These are phyloP conservation scores for Macadamia tetraphylla DNA, from an alignment of 164 flowering plant genomes.

Conservation along the genomic window DNA sequence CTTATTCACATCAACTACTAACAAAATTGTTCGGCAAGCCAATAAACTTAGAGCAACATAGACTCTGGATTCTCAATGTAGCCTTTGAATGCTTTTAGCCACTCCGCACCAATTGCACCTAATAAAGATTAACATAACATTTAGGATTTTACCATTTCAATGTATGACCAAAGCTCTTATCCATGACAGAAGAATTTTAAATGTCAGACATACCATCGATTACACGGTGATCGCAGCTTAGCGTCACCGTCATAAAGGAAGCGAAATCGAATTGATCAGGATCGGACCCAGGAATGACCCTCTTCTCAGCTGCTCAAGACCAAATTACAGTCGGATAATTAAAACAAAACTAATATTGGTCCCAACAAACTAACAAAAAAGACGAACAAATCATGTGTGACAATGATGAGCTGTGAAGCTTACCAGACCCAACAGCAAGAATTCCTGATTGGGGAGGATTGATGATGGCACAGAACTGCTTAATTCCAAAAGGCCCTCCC, in stretches of 20 bases:
- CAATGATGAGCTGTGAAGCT: slow-evolving; percentile 2
- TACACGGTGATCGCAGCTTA: slow-evolving; percentile 98
- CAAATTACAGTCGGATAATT: not conserved
- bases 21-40: slow-evolving; percentile 7
- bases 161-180: not conserved
- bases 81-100: slow-evolving; percentile 88
- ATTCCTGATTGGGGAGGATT: slow-evolving; percentile 95
- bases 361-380: not conserved
- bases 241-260: slow-evolving; percentile 88
- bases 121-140: slow-evolving; percentile 9
- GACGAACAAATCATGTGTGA: not conserved
- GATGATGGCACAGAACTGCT: slow-evolving; percentile 88
- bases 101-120: slow-evolving; percentile 97
- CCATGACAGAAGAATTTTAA: not conserved
- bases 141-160: not conserved
- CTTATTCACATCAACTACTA: slow-evolving; percentile 8
- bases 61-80: slow-evolving; percentile 86
- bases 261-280: slow-evolving; percentile 58
- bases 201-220: slow-evolving; percentile 57
- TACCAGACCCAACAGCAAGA: slow-evolving; percentile 98
- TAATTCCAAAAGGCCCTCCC: slow-evolving; percentile 94
- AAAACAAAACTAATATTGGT: not conserved
- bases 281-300: slow-evolving; percentile 69
- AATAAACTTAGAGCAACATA: slow-evolving; percentile 55
- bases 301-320: slow-evolving; percentile 35